Conservation (phyloP, 331 rosid species). For the Cydonia oblonga region DNA sequence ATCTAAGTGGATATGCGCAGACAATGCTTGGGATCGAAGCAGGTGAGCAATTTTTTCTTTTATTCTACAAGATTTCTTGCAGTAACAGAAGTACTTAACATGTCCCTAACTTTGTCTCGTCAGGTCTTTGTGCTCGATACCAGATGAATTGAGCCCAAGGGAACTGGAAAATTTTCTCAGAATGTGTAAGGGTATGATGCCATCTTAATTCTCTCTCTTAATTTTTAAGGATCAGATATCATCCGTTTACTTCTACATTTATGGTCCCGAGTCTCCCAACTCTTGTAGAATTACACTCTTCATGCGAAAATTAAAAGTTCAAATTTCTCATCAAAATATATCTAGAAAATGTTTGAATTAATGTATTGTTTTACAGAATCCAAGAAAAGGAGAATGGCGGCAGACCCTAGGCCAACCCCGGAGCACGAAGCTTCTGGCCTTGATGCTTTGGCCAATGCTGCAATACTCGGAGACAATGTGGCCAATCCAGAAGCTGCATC, state of each 20-base stretch:
- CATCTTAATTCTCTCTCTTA: constrained; percentile 3
- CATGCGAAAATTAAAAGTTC: background rate
- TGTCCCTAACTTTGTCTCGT: constrained; percentile 19
- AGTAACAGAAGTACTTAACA: constrained; percentile 10
- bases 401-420: constrained; percentile 37
- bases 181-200: constrained; percentile 59
- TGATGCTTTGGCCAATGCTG: constrained; percentile 89
- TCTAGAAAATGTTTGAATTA: background rate
- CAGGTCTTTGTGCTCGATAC: constrained; percentile 87
- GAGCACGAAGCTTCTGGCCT: constrained; percentile 73
- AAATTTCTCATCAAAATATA: background rate
- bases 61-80: background rate
- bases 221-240: background rate
- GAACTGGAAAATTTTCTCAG: constrained; percentile 78
- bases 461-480: constrained; percentile 63
- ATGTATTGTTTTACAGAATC: constrained; percentile 33
- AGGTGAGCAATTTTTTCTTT: constrained; percentile 36
- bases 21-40: constrained; percentile 84
- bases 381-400: constrained; percentile 49
- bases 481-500: constrained; percentile 50
- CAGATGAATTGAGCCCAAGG: constrained; percentile 63
- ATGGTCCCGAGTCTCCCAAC: background rate
- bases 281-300: background rate
- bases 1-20: constrained; percentile 76
- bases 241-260: background rate